A percentile compares a stretch with the other conserved stretches of the same genome.
These are phyloP conservation scores for Raffaelea arxii DNA, from an alignment of 2,329 filamentous ascomycete species.

Conservation along the genomic window DNA sequence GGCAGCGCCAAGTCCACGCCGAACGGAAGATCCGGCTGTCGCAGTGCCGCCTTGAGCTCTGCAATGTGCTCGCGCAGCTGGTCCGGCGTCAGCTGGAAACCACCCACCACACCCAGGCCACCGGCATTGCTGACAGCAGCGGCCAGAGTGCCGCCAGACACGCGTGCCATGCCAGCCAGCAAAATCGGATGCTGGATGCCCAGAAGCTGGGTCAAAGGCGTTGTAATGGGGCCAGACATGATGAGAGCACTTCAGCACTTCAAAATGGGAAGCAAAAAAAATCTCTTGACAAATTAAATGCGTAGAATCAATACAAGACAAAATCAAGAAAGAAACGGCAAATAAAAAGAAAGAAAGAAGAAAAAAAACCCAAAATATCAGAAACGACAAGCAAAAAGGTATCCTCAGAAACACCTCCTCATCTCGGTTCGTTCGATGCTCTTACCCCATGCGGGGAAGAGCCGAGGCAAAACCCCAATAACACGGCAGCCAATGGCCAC, in stretches of 20 bases:
- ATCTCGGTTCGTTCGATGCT: too few species aligned
- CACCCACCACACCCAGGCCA: conserved; percentile 68
- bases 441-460: too few species aligned
- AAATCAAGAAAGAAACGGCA: not conserved
- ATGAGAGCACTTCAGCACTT: not conserved
- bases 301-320: not conserved
- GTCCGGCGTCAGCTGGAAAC: conserved; percentile 60
- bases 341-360: not conserved
- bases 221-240: conserved; percentile 49
- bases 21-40: conserved; percentile 62
- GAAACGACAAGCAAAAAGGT: not conserved
- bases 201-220: conserved; percentile 69
- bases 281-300: not conserved
- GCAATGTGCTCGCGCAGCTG: conserved; percentile 73
- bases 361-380: not conserved
- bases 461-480: too few species aligned
- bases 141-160: conserved; percentile 67
- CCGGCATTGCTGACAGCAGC: conserved; percentile 85
- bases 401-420: too few species aligned
- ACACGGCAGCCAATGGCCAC: too few species aligned
- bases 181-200: conserved; percentile 82
- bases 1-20: conserved; percentile 87
- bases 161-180: conserved; percentile 88
- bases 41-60: conserved; percentile 71
- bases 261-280: not conserved